Conservation (phyloP, 1,139 yeast genomes). For the Zygosaccharomyces pseudobailii region DNA sequence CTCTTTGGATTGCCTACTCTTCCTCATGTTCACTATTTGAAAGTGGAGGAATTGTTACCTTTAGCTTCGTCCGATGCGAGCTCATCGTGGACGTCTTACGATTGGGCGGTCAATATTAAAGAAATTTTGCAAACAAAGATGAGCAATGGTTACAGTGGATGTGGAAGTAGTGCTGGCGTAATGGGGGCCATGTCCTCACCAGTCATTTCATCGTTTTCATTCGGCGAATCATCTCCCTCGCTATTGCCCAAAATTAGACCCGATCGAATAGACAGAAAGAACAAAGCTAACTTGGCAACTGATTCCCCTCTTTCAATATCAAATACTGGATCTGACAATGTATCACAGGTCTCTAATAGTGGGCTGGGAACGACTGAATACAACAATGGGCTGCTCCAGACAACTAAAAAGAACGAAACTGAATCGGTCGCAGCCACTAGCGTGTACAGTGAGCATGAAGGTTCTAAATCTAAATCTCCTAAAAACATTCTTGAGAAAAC, state of each 20-base stretch:
- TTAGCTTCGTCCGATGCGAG: slow-evolving; percentile 39
- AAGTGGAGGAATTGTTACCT: slow-evolving; percentile 49
- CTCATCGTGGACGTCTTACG: slow-evolving; percentile 56
- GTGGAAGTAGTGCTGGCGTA: slow-evolving; percentile 65
- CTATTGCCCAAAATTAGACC: slow-evolving; percentile 8
- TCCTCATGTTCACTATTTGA: slow-evolving; percentile 80
- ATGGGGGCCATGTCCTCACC: slow-evolving; percentile 54
- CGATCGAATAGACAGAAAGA: background rate
- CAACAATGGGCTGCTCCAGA: background rate
- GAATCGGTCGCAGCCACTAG: background rate
- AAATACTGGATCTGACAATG: background rate
- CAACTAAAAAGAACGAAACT: background rate
- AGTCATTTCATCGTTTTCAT: slow-evolving; percentile 36
- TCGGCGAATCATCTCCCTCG: slow-evolving; percentile 27
- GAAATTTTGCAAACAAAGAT: slow-evolving; percentile 59
- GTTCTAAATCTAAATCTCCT: background rate
- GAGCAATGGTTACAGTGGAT: slow-evolving; percentile 73
- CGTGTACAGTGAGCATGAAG: background rate
- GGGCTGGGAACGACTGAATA: background rate
- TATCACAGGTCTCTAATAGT: background rate
- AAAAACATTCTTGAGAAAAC: background rate
- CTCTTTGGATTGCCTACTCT: slow-evolving; percentile 88
- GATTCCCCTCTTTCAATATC: background rate
- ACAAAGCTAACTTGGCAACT: background rate
- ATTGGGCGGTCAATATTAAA: slow-evolving; percentile 68